Conservation (phyloP, 768 basidiomycete species). For the Auricularia auricula-judae region DNA sequence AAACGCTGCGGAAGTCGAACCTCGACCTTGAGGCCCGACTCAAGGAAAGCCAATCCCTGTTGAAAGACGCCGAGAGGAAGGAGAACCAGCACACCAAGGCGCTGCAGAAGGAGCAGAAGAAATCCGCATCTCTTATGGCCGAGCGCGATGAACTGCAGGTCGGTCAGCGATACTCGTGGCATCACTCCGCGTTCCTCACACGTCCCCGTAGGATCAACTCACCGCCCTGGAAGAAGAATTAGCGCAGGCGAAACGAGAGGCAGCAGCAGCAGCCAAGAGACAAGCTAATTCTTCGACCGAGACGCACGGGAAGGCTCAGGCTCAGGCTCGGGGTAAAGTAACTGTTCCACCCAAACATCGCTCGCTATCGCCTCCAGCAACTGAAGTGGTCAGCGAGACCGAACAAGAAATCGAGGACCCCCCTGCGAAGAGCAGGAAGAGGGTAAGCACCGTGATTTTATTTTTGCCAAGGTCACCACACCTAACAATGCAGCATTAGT, state of each 20-base stretch:
- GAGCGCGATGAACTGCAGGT: slow-evolving; percentile 1
- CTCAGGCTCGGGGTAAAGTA: slow-evolving; percentile 13
- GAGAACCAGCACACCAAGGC: slow-evolving; percentile 12
- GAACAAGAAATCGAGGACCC: slow-evolving; percentile 34
- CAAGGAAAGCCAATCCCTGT: slow-evolving; percentile 30
- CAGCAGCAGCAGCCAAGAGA: neutral
- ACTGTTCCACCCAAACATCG: slow-evolving; percentile 31
- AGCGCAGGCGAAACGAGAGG: slow-evolving; percentile 13
- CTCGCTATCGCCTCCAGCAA: slow-evolving; percentile 1
- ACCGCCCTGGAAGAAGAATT: slow-evolving; percentile 7
- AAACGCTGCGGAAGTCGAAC: slow-evolving; percentile 40
- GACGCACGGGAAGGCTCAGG: neutral
- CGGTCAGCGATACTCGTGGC: neutral
- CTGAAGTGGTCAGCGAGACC: slow-evolving; percentile 23
- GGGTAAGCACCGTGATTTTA: neutral
- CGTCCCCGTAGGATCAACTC: neutral
- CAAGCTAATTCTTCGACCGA: neutral
- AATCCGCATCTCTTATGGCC: neutral
- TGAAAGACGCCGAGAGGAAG: slow-evolving; percentile 20
- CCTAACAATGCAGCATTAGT: neutral
- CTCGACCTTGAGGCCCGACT: slow-evolving; percentile 46
- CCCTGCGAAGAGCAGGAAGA: neutral
- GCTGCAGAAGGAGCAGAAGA: slow-evolving; percentile 12
- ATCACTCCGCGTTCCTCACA: too few relatives aligned
- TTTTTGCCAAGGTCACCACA: neutral